A percentile compares a stretch with the other conserved stretches of the same genome.
phyloP scores from a whole-genome alignment of 2,329 filamentous ascomycete species.

The Aspergillus unguis region DNA sequence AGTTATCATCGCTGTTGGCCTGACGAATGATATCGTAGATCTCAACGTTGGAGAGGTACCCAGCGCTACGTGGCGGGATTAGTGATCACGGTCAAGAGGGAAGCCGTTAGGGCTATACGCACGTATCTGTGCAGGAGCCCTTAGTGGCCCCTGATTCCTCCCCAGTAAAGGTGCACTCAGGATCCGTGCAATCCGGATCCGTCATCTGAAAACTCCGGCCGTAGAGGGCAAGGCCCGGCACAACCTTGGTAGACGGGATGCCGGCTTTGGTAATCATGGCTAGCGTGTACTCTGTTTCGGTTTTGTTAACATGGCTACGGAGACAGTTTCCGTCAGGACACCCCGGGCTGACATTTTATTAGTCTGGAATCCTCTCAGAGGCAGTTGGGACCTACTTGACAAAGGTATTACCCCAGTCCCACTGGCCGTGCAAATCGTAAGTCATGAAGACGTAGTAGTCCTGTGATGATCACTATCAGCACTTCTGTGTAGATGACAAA shows the following conservation, averaged over 20 bases:
- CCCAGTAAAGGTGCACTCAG: neutral
- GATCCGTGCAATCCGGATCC: neutral
- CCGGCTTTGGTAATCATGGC: slow-evolving; percentile 21
- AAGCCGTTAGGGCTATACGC: neutral
- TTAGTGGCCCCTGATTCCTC: neutral
- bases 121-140: slow-evolving; percentile 4
- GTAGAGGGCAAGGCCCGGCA: neutral
- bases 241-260: neutral
- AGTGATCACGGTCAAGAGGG: neutral
- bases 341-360: slow-evolving; percentile 8
- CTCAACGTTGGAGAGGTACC: slow-evolving; percentile 2
- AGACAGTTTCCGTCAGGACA: slow-evolving; percentile 32
- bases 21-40: neutral
- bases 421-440: slow-evolving; percentile 34
- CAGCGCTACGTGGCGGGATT: neutral
- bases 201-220: slow-evolving; percentile 7
- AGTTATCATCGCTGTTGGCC: neutral
- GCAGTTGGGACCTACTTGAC: neutral
- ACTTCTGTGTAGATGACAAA: neutral
- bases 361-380: neutral
- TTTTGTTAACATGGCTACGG: slow-evolving; percentile 31
- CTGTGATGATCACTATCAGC: slow-evolving; percentile 1
- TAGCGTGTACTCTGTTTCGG: slow-evolving; percentile 34
- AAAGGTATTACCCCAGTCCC: neutral
- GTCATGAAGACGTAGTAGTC: slow-evolving; percentile 41